phyloP scores from a whole-genome alignment of 441 rosid species.

The Pelargonium cotyledonis region DNA sequence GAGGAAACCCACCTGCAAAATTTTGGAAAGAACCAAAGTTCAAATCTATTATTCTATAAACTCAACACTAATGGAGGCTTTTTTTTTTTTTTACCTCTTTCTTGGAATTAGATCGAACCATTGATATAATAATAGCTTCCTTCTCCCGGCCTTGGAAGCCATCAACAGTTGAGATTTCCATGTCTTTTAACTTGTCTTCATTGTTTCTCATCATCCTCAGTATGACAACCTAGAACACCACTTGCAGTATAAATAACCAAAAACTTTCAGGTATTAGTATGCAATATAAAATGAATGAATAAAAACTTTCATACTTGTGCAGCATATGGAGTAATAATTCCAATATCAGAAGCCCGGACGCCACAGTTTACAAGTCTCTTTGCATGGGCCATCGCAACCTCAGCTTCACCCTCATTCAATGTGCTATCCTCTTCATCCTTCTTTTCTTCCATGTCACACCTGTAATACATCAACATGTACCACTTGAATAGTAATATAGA shows the following conservation, averaged over 20 bases:
- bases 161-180: constrained; percentile 91
- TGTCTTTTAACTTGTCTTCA: constrained; percentile 64
- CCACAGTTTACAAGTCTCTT: constrained; percentile 70
- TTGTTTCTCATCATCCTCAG: constrained; percentile 64
- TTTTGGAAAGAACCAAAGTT: constrained; percentile 12
- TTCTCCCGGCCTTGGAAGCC: constrained; percentile 97
- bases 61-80: constrained; percentile 6
- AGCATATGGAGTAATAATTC: constrained; percentile 91
- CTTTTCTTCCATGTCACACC: constrained; percentile 98
- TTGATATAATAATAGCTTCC: constrained; percentile 88
- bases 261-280: constrained; percentile 12
- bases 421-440: constrained; percentile 98
- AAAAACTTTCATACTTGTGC: constrained; percentile 54
- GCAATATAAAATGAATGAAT: background rate
- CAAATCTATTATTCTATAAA: background rate
- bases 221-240: constrained; percentile 51
- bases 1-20: constrained; percentile 63
- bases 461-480: constrained; percentile 28
- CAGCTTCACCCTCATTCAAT: constrained; percentile 91
- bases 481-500: constrained; percentile 3
- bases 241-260: constrained; percentile 15
- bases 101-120: constrained; percentile 87
- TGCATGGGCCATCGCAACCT: constrained; percentile 87
- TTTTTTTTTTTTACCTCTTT: constrained; percentile 48
- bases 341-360: constrained; percentile 73